Evolutionary conservation across 495 filamentous ascomycete genomes (phyloP), one percentile per base, ranked within the genome.

Genomic region (Darksidea phi): DNA sequence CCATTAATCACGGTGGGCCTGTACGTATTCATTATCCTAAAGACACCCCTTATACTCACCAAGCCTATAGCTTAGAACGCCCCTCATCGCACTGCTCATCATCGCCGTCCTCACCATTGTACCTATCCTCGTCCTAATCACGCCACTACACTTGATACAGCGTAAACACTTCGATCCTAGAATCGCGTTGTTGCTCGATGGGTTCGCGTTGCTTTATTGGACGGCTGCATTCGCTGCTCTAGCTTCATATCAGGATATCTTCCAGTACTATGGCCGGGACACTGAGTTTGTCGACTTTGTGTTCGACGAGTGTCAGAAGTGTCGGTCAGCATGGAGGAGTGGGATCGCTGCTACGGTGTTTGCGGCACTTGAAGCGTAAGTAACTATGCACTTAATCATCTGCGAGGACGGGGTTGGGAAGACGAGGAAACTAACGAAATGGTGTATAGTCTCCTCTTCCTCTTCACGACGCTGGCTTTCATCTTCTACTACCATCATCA

Each of bases 1-100:
- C 61, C 24, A 36, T 64, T 37, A 21, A 45, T 11, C 18, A 18
- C 17, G 66, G 66, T 21, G 66, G 66, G 1, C 66, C 57, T 5
- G 61, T 68, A 47, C 12, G 65, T 49, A n/a, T 36, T 34, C 11
- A 20, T 17, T 34, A 2, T 20, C 36, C 26, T 15, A 45, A 15
- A 13, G 15, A 37, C 28, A 32, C 23, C 26, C 20, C 24, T n/a
- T 28, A 17, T 23, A 49, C 61, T 64, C 28, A 67, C 53, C 51
- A 1, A 6, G 4, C 10, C 34, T n/a, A 23, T 17, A 68, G 66
- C 61, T 76, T 58, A 72, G 70, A 37, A 72, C 73, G 18, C 66
- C 66, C 13, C 67, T 76, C 46, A 71, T 76, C 23, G 63, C 71
- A 1, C 63, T 62, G 5, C 64, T 70, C 20, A 66, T 75, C 32